Conservation (phyloP, 345 rosid species). For the Pistacia atlantica region DNA sequence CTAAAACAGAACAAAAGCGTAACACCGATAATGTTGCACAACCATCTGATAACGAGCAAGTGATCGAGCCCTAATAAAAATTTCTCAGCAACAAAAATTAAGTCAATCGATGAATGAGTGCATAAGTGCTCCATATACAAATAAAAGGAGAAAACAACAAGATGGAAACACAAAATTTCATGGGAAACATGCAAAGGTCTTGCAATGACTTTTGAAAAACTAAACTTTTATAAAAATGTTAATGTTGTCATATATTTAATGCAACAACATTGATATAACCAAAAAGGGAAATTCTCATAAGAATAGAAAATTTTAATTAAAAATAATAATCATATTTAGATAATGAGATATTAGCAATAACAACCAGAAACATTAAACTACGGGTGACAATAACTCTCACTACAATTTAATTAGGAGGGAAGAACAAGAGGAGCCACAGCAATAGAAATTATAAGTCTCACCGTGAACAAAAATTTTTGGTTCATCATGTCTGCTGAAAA, state of each 20-base stretch:
- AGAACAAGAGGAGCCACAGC: not conserved
- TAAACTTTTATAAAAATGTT: not conserved
- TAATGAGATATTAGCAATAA: not conserved
- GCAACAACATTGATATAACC: not conserved
- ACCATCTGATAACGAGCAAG: not conserved
- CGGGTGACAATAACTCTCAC: not conserved
- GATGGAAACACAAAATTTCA: too few species aligned
- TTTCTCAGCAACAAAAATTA: not conserved
- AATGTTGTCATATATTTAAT: not conserved
- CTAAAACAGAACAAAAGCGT: not conserved
- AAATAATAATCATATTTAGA: not conserved
- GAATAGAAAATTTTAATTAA: not conserved
- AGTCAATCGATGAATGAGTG: not conserved
- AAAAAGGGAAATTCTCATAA: not conserved
- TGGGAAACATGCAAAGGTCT: not conserved
- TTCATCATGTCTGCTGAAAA: constrained; percentile 96
- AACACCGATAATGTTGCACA: constrained; percentile 5
- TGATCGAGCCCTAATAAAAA: not conserved
- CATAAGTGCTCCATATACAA: not conserved
- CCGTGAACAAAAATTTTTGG: constrained; percentile 92
- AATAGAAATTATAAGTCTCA: constrained; percentile 37
- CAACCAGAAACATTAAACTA: not conserved
- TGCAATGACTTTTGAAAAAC: not conserved
- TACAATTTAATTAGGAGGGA: not conserved
- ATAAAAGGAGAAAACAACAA: not conserved